These are phyloP conservation scores for Eucalyptus melliodora DNA, from an alignment of 345 rosid genomes.

Conservation along the genomic window DNA sequence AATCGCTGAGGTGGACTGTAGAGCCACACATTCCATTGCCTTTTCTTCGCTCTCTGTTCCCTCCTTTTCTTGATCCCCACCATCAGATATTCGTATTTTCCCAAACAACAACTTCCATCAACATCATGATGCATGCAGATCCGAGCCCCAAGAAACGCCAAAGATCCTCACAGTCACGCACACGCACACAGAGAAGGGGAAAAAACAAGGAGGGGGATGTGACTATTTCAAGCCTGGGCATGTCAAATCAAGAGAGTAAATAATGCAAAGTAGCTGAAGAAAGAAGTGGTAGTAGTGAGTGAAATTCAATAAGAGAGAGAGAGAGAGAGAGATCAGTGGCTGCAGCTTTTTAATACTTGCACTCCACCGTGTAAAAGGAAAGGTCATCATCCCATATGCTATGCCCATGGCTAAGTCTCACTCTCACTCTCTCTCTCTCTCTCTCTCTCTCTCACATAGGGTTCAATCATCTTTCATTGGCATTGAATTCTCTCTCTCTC, in stretches of 20 bases:
- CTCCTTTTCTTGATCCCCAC: neutral
- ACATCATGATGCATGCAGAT: neutral
- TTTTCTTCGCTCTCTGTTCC: neutral
- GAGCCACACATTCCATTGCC: neutral
- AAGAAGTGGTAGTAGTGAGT: neutral
- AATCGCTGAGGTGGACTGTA: neutral
- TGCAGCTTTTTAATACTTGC: slow-evolving; percentile 37
- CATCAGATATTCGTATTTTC: neutral
- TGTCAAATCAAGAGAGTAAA: neutral
- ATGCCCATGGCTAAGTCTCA: neutral
- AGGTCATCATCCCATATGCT: neutral
- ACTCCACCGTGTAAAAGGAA: slow-evolving; percentile 18
- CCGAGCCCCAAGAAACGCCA: neutral
- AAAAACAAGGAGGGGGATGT: neutral
- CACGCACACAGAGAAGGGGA: neutral
- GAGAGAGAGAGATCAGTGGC: neutral
- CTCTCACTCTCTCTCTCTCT: neutral
- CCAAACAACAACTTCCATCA: neutral
- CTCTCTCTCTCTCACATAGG: neutral
- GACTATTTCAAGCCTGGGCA: neutral
- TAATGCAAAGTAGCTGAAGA: neutral
- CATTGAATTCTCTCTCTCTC: neutral
- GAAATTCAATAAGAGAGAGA: neutral
- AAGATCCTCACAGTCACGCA: neutral
- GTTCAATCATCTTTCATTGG: neutral